Evolutionary conservation across 2,329 filamentous ascomycete species (phyloP).

Genomic region (Colletotrichum plurivorum): DNA sequence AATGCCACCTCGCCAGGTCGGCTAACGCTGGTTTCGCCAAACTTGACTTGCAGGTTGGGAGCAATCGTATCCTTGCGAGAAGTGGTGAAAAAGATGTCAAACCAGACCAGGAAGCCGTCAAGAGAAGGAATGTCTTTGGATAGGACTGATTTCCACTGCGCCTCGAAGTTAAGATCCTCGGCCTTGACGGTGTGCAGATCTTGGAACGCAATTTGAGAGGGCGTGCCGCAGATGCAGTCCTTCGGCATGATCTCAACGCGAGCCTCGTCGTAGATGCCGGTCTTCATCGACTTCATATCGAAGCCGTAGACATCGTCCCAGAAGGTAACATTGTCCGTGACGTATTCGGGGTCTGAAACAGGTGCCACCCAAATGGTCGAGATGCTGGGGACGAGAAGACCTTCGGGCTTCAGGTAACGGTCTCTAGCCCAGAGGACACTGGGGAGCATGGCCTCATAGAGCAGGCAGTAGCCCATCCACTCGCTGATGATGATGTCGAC

Average conservation of each 20-base stretch:
- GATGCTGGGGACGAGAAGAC: constrained; percentile 89
- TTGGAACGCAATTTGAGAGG: constrained; percentile 79
- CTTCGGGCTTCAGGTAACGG: constrained; percentile 83
- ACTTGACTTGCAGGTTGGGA: constrained; percentile 64
- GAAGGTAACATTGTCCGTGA: constrained; percentile 83
- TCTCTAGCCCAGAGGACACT: constrained; percentile 92
- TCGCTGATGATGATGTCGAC: constrained; percentile 97
- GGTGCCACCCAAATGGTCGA: constrained; percentile 88
- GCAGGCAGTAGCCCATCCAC: constrained; percentile 96
- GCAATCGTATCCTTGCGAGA: constrained; percentile 66
- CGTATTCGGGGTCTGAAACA: constrained; percentile 81
- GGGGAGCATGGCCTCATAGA: constrained; percentile 97
- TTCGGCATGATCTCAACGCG: constrained; percentile 80
- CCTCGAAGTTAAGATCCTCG: constrained; percentile 82
- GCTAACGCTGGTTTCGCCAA: constrained; percentile 73
- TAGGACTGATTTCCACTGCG: constrained; percentile 75
- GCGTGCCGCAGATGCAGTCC: constrained; percentile 70
- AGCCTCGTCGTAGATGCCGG: constrained; percentile 85
- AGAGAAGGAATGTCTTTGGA: constrained; percentile 75
- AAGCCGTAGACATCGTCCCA: constrained; percentile 97
- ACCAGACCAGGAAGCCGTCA: constrained; percentile 94
- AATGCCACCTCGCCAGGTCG: constrained; percentile 80
- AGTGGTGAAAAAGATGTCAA: constrained; percentile 91
- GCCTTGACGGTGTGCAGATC: constrained; percentile 81
- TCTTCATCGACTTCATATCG: constrained; percentile 92